A percentile compares a stretch with the other conserved stretches of the same genome.
Evolutionary conservation across 345 rosid genomes (phyloP).

Genomic region (Salix udensis): DNA sequence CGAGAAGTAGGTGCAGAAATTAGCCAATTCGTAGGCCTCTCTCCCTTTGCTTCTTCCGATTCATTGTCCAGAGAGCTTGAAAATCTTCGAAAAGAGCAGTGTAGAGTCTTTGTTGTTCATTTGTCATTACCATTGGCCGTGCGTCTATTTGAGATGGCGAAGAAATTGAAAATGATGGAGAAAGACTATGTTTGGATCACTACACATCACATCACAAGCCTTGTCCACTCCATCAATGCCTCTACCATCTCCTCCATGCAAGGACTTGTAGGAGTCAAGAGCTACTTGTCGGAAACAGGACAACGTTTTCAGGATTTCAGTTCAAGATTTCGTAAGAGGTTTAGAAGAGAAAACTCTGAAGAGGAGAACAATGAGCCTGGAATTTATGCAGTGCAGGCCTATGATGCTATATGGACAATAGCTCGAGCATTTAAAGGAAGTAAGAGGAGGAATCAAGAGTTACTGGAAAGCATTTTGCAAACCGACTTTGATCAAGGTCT

Average conservation of each 20-base stretch:
- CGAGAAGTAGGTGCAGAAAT: slow-evolving; percentile 13
- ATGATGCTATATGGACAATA: slow-evolving; percentile 18
- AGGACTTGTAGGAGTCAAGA: slow-evolving; percentile 30
- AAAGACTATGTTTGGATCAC: slow-evolving; percentile 36
- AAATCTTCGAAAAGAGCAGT: background rate
- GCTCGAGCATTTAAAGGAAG: slow-evolving; percentile 13
- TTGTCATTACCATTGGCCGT: slow-evolving; percentile 7
- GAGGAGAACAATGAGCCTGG: slow-evolving; percentile 23
- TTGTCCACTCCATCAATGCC: slow-evolving; percentile 10
- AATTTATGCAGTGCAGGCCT: slow-evolving; percentile 18
- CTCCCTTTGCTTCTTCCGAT: slow-evolving; percentile 1
- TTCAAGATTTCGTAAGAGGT: slow-evolving; percentile 11
- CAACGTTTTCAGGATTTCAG: slow-evolving; percentile 4
- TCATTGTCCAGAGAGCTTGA: slow-evolving; percentile 4
- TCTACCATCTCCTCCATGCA: slow-evolving; percentile 20
- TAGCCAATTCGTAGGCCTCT: slow-evolving; percentile 4
- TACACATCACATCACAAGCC: slow-evolving; percentile 23
- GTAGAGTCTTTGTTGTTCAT: slow-evolving; percentile 37
- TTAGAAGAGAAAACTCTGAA: slow-evolving; percentile 12
- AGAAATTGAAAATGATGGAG: slow-evolving; percentile 28
- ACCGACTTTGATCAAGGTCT: slow-evolving; percentile 16
- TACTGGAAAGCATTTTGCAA: background rate
- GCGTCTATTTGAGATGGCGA: slow-evolving; percentile 20
- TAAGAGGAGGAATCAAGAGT: background rate
- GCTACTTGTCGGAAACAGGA: background rate